Base-by-base conservation (phyloP, 768 basidiomycete genomes). In the Lentinula edodes region DNA sequence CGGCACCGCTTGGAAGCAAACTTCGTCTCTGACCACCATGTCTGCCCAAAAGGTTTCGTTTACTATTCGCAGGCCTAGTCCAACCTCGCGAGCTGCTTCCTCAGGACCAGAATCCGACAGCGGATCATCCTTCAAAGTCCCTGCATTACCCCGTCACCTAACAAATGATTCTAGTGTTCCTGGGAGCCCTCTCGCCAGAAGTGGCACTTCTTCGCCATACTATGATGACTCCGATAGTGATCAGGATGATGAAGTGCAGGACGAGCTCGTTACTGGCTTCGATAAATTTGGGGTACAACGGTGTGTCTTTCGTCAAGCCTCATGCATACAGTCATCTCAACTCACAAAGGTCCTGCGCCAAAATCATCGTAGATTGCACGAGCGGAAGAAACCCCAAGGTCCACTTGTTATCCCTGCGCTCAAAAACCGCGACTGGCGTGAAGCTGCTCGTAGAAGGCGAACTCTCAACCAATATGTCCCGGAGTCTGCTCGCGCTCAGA, bases 401-500 rank as follows among this genome's bases (percentile, higher is more conserved):
- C 91, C 91, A 0, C 81, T 97, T 8, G 86, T 97, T 41, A 98
- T 99, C 50, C 88, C 95, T 15, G 79, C 93, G 0, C 78, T 92
- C 50, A 78, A 93, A 67, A 96, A 98, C 68, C 83, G 86, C 32
- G 95, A 99, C 70, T 99, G 96, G 96, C 79, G 93, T 45, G 89
- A 86, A 56, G 74, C 85, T 7, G 91, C 91, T 15, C 80, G 89
- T 45, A 87, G 84, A 70, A 79, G 90, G 68, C 84, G 80, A 48
- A 75, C 72, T 32, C 77, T 70, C 8, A 72, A 74, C 12, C 80
- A 83, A 46, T 94, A 84, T 67, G 77, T 93, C 8, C 93, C 93
- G 1, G 80, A 82, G 2, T 82, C 84, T 36, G 84, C 81, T 2
- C 75, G 75, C 43, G 83, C 79, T 15, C 63, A 75, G 23, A 83